These are phyloP conservation scores for Trichoderma orchidacearum DNA, from an alignment of 495 filamentous ascomycete species.

Conservation along the genomic window DNA sequence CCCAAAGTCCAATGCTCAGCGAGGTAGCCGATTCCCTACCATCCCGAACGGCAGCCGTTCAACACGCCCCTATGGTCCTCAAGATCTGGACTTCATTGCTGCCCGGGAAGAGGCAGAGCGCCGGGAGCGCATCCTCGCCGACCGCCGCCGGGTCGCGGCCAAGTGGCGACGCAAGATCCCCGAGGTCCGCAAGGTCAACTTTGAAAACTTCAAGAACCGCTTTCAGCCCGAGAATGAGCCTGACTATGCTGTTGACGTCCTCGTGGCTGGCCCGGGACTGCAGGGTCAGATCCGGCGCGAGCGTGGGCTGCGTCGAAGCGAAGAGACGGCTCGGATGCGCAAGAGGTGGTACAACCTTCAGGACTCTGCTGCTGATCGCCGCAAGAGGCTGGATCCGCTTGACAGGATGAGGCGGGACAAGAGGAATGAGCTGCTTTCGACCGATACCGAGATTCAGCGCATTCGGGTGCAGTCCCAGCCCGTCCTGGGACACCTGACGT, in stretches of 20 bases:
- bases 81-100: constrained; percentile 5
- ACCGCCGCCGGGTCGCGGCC: constrained; percentile 12
- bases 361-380: background rate
- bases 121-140: constrained; percentile 13
- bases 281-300: constrained; percentile 17
- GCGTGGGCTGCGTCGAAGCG: constrained; percentile 11
- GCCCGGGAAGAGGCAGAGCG: constrained; percentile 14
- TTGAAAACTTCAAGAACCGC: constrained; percentile 9
- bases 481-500: constrained; percentile 16
- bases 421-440: background rate
- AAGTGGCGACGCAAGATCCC: constrained; percentile 20
- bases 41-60: background rate
- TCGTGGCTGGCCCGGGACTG: constrained; percentile 12
- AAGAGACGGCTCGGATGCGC: constrained; percentile 12
- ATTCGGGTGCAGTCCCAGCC: constrained; percentile 25
- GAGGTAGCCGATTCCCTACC: background rate
- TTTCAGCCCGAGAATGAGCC: constrained; percentile 13
- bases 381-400: background rate
- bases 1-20: background rate
- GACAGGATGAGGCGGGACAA: background rate
- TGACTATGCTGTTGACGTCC: constrained; percentile 17
- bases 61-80: background rate
- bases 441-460: constrained; percentile 15
- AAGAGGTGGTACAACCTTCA: constrained; percentile 8
- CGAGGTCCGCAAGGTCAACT: constrained; percentile 8